Evolutionary conservation across 768 basidiomycete species (phyloP).

Genomic region (Agaricus sinodeliciosus): DNA sequence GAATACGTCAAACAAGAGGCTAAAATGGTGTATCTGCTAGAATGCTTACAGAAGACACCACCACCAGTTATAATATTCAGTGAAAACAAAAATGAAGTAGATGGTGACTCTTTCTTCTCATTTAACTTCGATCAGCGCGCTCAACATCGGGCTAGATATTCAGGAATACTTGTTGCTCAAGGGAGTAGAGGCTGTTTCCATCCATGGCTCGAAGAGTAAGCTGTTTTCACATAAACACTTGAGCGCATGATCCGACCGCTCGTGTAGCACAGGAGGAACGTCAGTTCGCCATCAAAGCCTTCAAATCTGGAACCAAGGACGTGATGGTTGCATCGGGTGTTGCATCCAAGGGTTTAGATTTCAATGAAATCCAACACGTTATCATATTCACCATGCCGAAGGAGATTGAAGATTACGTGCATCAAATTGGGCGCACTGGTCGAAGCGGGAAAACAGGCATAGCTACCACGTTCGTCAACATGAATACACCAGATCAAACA

Average conservation of each 20-base stretch:
- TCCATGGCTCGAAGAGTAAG: slow-evolving; percentile 95
- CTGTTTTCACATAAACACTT: slow-evolving; percentile 5
- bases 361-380: slow-evolving; percentile 98
- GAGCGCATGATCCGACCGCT: neutral
- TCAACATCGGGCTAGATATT: slow-evolving; percentile 58
- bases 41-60: slow-evolving; percentile 96
- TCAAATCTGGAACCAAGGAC: slow-evolving; percentile 96
- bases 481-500: slow-evolving; percentile 96
- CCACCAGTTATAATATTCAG: slow-evolving; percentile 98
- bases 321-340: slow-evolving; percentile 99
- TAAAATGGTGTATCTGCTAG: slow-evolving; percentile 98
- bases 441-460: slow-evolving; percentile 98
- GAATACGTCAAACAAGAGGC: slow-evolving; percentile 99
- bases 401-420: slow-evolving; percentile 99
- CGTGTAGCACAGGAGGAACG: slow-evolving; percentile 90
- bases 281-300: slow-evolving; percentile 97
- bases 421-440: slow-evolving; percentile 98
- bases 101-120: slow-evolving; percentile 49
- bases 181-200: slow-evolving; percentile 97
- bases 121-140: neutral
- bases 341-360: slow-evolving; percentile 97
- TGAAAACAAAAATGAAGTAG: slow-evolving; percentile 99
- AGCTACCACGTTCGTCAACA: slow-evolving; percentile 97
- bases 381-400: slow-evolving; percentile 99
- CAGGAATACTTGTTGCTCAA: slow-evolving; percentile 96